Evolutionary conservation across 768 basidiomycete species (phyloP).

Genomic region (Leucosporidium yakuticum): DNA sequence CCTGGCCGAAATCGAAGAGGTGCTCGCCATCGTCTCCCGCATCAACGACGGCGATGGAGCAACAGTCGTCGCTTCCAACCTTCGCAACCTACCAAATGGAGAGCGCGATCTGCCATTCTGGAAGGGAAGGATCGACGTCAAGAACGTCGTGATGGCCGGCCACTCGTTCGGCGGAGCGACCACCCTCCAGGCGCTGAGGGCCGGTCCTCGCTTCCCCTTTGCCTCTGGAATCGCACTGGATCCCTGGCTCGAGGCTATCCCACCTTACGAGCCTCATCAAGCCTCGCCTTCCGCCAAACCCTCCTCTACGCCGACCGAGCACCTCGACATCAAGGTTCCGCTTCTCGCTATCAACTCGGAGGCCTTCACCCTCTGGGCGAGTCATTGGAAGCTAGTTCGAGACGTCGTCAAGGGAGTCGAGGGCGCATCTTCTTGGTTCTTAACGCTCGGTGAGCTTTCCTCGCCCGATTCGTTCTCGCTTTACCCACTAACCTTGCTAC

Average conservation of each 20-base stretch:
- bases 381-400: slow-evolving; percentile 38
- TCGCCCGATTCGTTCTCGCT: too few relatives aligned
- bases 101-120: slow-evolving; percentile 40
- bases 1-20: slow-evolving; percentile 60
- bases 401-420: slow-evolving; percentile 6
- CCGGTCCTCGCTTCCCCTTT: slow-evolving; percentile 52
- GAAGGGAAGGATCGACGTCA: slow-evolving; percentile 36
- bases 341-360: slow-evolving; percentile 45
- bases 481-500: background rate
- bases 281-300: background rate
- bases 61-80: slow-evolving; percentile 44
- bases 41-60: slow-evolving; percentile 48
- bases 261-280: slow-evolving; percentile 1
- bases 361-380: slow-evolving; percentile 44
- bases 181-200: slow-evolving; percentile 36
- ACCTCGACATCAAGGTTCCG: slow-evolving; percentile 31
- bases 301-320: background rate
- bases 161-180: slow-evolving; percentile 59
- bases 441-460: slow-evolving; percentile 21
- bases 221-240: slow-evolving; percentile 61
- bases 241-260: slow-evolving; percentile 71
- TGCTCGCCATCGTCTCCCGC: slow-evolving; percentile 56
- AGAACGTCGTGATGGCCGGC: slow-evolving; percentile 49
- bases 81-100: slow-evolving; percentile 50
- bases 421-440: slow-evolving; percentile 9